Percentiles rank a stretch among this genome's conserved stretches.
These are phyloP conservation scores for Sclerotinia borealis DNA, from an alignment of 2,329 filamentous ascomycete genomes.

Conservation along the genomic window DNA sequence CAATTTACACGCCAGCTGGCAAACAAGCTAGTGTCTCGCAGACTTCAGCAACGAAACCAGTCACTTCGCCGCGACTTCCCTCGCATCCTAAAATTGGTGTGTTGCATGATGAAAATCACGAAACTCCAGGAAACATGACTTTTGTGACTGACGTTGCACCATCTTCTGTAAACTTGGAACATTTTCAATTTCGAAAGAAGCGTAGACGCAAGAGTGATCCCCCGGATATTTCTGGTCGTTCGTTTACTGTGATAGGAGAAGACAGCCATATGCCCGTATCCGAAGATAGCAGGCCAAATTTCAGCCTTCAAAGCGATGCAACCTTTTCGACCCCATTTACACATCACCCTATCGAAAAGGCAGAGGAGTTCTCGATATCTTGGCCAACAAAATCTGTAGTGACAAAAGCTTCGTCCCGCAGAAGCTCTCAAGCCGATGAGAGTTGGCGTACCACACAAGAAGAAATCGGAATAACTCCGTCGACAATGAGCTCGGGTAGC, in stretches of 20 bases:
- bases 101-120: neutral
- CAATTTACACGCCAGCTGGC: neutral
- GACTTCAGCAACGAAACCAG: neutral
- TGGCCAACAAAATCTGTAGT: neutral
- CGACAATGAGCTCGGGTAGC: neutral
- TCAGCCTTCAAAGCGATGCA: neutral
- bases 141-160: slow-evolving; percentile 30
- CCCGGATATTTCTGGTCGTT: neutral
- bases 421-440: neutral
- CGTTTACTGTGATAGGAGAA: neutral
- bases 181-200: slow-evolving; percentile 29
- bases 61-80: neutral
- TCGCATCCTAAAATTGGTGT: neutral
- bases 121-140: slow-evolving; percentile 17
- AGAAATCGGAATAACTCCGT: neutral
- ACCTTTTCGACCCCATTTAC: neutral
- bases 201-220: neutral
- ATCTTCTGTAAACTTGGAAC: slow-evolving; percentile 28
- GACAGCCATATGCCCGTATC: neutral
- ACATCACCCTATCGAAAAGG: neutral
- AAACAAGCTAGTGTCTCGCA: neutral
- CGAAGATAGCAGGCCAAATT: neutral
- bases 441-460: slow-evolving; percentile 12
- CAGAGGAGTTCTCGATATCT: neutral
- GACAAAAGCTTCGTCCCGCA: neutral